Evolutionary conservation across 2,329 filamentous ascomycete genomes (phyloP).

Genomic region (Paradendryphiella salina): DNA sequence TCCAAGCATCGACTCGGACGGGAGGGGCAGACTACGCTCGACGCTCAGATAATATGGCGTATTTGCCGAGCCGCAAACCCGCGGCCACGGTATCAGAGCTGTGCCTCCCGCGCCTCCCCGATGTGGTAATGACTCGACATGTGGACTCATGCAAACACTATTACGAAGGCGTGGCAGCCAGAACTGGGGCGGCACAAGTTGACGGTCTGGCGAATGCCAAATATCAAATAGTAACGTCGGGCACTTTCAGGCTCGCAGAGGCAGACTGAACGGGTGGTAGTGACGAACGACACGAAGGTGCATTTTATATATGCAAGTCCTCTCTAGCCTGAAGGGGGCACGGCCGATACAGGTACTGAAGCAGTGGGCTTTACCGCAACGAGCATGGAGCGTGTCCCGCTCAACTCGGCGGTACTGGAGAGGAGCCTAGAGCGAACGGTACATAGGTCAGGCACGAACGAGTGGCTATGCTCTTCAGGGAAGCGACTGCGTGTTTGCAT

Average conservation of each 20-base stretch:
- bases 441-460: slow-evolving; percentile 6
- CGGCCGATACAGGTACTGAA: too few relatives aligned
- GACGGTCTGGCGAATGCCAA: not conserved
- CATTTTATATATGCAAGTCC: slow-evolving; percentile 6
- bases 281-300: not conserved
- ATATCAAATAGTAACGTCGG: too few relatives aligned
- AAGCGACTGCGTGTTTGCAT: not conserved
- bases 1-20: not conserved
- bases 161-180: not conserved
- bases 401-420: slow-evolving; percentile 1
- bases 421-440: slow-evolving; percentile 5
- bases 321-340: slow-evolving; percentile 13
- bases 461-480: not conserved
- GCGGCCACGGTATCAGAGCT: slow-evolving; percentile 22
- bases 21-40: slow-evolving; percentile 7
- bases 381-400: slow-evolving; percentile 12
- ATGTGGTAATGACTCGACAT: slow-evolving; percentile 7
- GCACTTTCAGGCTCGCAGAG: too few relatives aligned
- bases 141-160: not conserved
- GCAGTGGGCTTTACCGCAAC: slow-evolving; percentile 10
- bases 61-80: slow-evolving; percentile 26
- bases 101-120: slow-evolving; percentile 17
- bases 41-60: slow-evolving; percentile 18
- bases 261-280: not conserved
- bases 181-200: not conserved